These are phyloP conservation scores for Oryza rufipogon DNA, from an alignment of 176 grass and related monocot species.

Conservation along the genomic window DNA sequence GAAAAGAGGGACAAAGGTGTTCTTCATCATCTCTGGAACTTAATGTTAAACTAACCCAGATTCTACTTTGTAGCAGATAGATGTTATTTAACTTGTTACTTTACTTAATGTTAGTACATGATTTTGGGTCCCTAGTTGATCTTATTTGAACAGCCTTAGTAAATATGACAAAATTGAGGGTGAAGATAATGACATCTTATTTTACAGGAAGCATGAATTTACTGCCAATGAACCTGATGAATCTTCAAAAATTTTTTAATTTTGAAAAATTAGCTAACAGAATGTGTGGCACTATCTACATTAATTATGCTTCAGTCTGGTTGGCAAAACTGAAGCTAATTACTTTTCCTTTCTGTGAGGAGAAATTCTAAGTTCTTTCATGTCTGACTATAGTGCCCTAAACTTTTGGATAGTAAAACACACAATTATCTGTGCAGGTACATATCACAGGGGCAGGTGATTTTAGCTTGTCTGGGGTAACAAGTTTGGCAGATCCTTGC, in stretches of 20 bases:
- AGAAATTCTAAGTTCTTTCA: background rate
- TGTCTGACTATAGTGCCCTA: conserved; percentile 13
- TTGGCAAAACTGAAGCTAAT: background rate
- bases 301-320: background rate
- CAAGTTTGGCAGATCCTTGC: conserved; percentile 87
- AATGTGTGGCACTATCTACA: background rate
- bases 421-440: conserved; percentile 57
- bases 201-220: conserved; percentile 28
- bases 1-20: conserved; percentile 93
- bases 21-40: conserved; percentile 20
- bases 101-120: background rate
- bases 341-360: background rate
- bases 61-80: background rate
- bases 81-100: conserved; percentile 13
- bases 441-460: conserved; percentile 95
- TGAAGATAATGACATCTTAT: conserved; percentile 5
- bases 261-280: conserved; percentile 16
- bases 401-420: conserved; percentile 28
- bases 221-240: conserved; percentile 6
- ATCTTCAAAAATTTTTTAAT: background rate
- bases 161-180: background rate
- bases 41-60: conserved; percentile 25
- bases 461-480: conserved; percentile 80
- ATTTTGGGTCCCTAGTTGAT: conserved; percentile 8
- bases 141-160: background rate